Evolutionary conservation across 2,329 filamentous ascomycete species (phyloP).

Genomic region (Didymella pinodella): DNA sequence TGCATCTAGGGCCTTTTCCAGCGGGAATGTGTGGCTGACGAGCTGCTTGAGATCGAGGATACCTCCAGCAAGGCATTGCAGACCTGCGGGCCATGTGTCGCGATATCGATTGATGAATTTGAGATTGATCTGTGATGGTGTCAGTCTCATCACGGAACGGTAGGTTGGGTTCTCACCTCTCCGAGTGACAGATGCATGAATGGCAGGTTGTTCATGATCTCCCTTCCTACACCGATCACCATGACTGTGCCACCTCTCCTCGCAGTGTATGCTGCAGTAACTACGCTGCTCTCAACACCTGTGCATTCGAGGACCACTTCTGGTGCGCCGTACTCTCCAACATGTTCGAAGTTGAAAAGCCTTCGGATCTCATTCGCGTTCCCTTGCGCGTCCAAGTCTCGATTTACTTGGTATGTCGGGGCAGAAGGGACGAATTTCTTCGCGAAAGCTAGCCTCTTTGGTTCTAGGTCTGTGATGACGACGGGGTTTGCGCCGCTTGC

Average conservation of each 20-base stretch:
- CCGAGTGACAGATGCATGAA: slow-evolving; percentile 72
- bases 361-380: slow-evolving; percentile 62
- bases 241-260: slow-evolving; percentile 67
- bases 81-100: slow-evolving; percentile 73
- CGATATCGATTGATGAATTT: slow-evolving; percentile 75
- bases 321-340: slow-evolving; percentile 64
- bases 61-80: slow-evolving; percentile 66
- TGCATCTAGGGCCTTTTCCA: slow-evolving; percentile 69
- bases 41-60: slow-evolving; percentile 69
- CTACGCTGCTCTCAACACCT: slow-evolving; percentile 69
- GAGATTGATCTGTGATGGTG: slow-evolving; percentile 63
- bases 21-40: slow-evolving; percentile 68
- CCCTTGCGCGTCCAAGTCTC: slow-evolving; percentile 55
- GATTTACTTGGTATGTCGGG: slow-evolving; percentile 63
- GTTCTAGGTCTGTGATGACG: slow-evolving; percentile 70
- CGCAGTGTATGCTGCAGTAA: slow-evolving; percentile 65
- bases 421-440: slow-evolving; percentile 64
- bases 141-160: slow-evolving; percentile 1
- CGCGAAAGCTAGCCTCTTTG: slow-evolving; percentile 64
- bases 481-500: slow-evolving; percentile 70
- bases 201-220: slow-evolving; percentile 70
- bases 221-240: slow-evolving; percentile 69
- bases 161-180: slow-evolving; percentile 54
- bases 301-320: slow-evolving; percentile 71
- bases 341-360: slow-evolving; percentile 58